Evolutionary conservation across 345 rosid species (phyloP), one percentile per base, ranked within the genome.

Genomic region (Clarkia xantiana): DNA sequence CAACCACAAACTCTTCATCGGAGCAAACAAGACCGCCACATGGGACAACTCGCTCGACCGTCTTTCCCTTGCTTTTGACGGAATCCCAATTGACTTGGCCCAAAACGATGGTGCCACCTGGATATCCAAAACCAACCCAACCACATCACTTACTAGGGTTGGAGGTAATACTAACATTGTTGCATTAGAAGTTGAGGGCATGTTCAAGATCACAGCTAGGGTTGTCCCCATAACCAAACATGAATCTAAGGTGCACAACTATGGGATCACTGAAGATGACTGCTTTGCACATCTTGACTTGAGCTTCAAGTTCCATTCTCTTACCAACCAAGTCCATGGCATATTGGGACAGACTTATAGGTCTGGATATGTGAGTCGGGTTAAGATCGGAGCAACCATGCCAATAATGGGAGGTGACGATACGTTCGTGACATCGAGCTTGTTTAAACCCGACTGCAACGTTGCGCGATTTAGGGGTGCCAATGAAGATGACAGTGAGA

Each of bases 1-100:
- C 25, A 44, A 45, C 39, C 61, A 60, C 45, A 18, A 41, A 51
- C 60, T 65, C 22, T 65, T 49, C 44, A 51, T 64, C 0, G 60
- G 64, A 3, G 60, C 63, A 13, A 40, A 43, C 18, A 55, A 19
- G 56, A 46, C 51, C 0, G 51, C 60, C 10, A 36, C 50, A 14
- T 56, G 60, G 59, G 57, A 53, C 2, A 47, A 53, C 40, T 42
- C 47, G 0, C 10, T 18, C 11, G 57, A 53, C 14, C 57, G 29
- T 19, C 57, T 53, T 16, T 2, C 44, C 47, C 40, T 53, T 3
- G 20, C 57, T 14, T 23, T 53, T 9, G 17, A 53, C 16, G 57
- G 48, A n/a, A 39, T 12, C 18, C 57, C 42, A 20, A 43, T 53
- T 2, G 13, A 14, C 13, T 13, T 53, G 6, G 38, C 57, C 11